Base-by-base conservation (phyloP, 2,329 filamentous ascomycete genomes). In the Penicillium griseofulvum region DNA sequence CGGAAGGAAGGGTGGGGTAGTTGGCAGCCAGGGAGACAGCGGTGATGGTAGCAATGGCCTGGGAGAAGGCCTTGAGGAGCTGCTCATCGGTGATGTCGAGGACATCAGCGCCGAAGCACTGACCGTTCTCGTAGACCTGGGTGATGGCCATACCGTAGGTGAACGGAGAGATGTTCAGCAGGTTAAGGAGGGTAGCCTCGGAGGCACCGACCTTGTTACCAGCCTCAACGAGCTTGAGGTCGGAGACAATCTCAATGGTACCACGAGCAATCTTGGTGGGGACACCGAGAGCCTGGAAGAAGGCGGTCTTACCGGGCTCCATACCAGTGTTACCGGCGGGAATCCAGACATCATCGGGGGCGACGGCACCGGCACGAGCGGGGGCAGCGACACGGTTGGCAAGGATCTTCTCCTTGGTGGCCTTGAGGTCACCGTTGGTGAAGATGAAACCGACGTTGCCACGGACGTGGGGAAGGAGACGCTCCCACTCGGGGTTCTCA, bases 191-290 rank as follows among this genome's bases (percentile, higher is more conserved):
- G 75, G 93, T 96, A 68, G 94, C 94, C 86, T 99, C 94, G 76
- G 94, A 99, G 75, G 94, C 88, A 80, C 95, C 94, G 84, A 99
- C 95, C 86, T 96, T 97, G 84, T 55, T 83, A 70, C 87, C 87
- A 66, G 90, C 86, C 84, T 96, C 91, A 74, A 97, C 89, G 79
- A 99, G 90, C 90, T 97, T 97, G 72, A 99, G 85, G 77, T 99
- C 94, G 72, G 87, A 84, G 65, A 92, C 97, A 77, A 99, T 99
- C 90, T 99, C 94, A 82, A 99, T 99, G 82, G 94, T 99, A 95
- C 94, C 95, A 96, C 94, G 94, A 78, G 94, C 94, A 83, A 99
- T 99, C 91, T 99, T 99, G 87, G 94, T 99, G 77, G 94, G 94
- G 78, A 99, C 91, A 91, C 93, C 93, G 81, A 99, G 94, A 74